Evolutionary conservation across 257 asterid species (phyloP).

Genomic region (Craterostigma plantagineum): DNA sequence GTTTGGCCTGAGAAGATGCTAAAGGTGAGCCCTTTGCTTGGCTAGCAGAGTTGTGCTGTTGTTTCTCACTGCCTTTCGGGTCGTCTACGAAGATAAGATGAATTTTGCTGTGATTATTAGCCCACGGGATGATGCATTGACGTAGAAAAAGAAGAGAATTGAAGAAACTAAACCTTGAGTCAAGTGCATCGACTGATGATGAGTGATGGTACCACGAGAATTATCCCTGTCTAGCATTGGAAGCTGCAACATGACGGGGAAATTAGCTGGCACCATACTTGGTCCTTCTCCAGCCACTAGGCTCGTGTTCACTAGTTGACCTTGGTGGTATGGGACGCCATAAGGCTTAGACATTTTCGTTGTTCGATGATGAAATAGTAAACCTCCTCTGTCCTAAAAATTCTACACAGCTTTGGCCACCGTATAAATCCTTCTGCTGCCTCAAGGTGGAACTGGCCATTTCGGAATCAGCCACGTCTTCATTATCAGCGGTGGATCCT

Average conservation of each 20-base stretch:
- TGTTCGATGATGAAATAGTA: slow-evolving; percentile 59
- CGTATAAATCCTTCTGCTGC: too few species aligned
- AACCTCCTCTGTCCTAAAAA: slow-evolving; percentile 48
- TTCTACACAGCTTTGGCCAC: slow-evolving; percentile 45
- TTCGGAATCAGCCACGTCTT: slow-evolving; percentile 95
- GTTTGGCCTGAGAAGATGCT: slow-evolving; percentile 28
- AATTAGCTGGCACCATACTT: slow-evolving; percentile 32
- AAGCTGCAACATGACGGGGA: slow-evolving; percentile 62
- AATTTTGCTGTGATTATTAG: too few species aligned
- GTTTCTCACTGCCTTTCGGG: too few species aligned
- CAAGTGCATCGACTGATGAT: slow-evolving; percentile 48
- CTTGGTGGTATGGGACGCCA: slow-evolving; percentile 32
- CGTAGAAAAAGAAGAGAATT: too few species aligned
- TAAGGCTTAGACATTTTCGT: slow-evolving; percentile 27
- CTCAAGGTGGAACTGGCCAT: slow-evolving; percentile 62
- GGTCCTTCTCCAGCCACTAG: slow-evolving; percentile 41
- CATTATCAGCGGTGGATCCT: slow-evolving; percentile 91
- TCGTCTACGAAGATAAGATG: too few species aligned
- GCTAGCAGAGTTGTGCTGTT: too few species aligned
- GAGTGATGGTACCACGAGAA: slow-evolving; percentile 32
- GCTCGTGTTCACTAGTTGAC: slow-evolving; percentile 34
- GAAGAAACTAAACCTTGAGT: background rate
- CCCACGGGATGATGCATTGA: too few species aligned
- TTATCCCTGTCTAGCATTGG: slow-evolving; percentile 66
- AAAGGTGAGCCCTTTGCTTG: too few species aligned